Percentiles rank a stretch among this genome's conserved stretches.
phyloP scores from a whole-genome alignment of 1,139 yeast genomes.

The Suhomyces taliae region DNA sequence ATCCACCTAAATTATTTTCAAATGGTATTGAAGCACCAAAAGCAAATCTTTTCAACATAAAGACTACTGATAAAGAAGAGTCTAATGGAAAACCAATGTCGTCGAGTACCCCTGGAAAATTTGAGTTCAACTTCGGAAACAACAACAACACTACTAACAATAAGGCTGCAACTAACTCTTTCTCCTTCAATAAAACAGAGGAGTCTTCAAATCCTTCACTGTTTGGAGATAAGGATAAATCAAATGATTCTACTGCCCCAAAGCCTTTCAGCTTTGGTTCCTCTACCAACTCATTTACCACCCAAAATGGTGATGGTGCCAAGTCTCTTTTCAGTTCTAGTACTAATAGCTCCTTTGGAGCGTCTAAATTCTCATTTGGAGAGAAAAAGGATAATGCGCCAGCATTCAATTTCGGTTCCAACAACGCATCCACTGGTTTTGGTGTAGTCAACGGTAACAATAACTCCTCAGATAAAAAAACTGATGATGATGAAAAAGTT shows the following conservation, averaged over 20 bases:
- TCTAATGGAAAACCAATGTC: not conserved
- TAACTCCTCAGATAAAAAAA: not conserved
- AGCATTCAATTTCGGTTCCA: slow-evolving; percentile 14
- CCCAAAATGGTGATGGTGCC: slow-evolving; percentile 3
- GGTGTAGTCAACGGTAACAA: not conserved
- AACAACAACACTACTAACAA: not conserved
- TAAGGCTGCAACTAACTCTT: slow-evolving; percentile 4
- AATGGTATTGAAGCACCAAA: slow-evolving; percentile 1
- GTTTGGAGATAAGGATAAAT: slow-evolving; percentile 7
- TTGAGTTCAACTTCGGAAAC: slow-evolving; percentile 4
- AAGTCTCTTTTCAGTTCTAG: slow-evolving; percentile 29
- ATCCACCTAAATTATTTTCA: not conserved
- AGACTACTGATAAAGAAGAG: not conserved
- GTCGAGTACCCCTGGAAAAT: not conserved
- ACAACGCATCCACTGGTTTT: not conserved
- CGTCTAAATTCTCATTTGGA: not conserved
- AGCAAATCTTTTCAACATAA: slow-evolving; percentile 5
- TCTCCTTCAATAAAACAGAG: slow-evolving; percentile 9
- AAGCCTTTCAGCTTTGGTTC: slow-evolving; percentile 24
- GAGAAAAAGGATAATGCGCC: slow-evolving; percentile 8
- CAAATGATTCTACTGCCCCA: slow-evolving; percentile 5
- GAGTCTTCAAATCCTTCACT: slow-evolving; percentile 11
- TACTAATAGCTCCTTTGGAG: not conserved
- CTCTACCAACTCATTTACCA: slow-evolving; percentile 5
- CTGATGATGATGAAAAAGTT: slow-evolving; percentile 25